phyloP scores from a whole-genome alignment of 352 stramenopile species.

The Detonula confervacea region DNA sequence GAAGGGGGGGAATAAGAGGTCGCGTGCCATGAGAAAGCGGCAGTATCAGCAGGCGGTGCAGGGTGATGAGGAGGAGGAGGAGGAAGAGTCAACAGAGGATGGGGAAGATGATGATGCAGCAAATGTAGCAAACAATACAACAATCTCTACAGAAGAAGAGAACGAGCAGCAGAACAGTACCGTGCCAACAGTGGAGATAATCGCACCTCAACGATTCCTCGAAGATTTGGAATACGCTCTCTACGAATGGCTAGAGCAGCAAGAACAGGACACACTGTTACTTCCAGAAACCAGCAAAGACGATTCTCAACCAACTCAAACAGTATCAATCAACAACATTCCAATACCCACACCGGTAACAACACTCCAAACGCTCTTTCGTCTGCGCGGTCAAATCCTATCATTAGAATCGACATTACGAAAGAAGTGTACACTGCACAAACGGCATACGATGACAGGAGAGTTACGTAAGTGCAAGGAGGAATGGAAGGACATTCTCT shows the following conservation, averaged over 20 bases:
- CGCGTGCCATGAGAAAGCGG: constrained; percentile 15
- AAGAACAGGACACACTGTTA: constrained; percentile 13
- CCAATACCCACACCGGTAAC: constrained; percentile 28
- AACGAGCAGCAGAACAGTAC: constrained; percentile 2
- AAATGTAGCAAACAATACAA: constrained; percentile 32
- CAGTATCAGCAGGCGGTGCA: constrained; percentile 12
- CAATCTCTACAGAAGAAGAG: not conserved
- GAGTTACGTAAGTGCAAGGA: constrained; percentile 50
- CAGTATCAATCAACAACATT: constrained; percentile 9
- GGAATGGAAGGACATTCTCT: constrained; percentile 32
- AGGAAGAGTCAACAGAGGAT: constrained; percentile 36
- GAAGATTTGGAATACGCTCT: constrained; percentile 53
- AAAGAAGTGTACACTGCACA: constrained; percentile 45
- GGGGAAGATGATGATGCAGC: constrained; percentile 23
- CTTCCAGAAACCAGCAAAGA: not conserved
- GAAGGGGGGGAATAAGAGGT: constrained; percentile 7
- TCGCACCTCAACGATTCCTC: constrained; percentile 45
- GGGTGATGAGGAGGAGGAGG: constrained; percentile 21
- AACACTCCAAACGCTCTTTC: constrained; percentile 33
- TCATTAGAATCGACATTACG: constrained; percentile 43
- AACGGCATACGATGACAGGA: constrained; percentile 41
- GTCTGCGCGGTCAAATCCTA: constrained; percentile 41
- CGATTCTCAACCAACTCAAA: not conserved
- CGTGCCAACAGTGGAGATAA: constrained; percentile 36
- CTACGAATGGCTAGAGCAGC: constrained; percentile 30